Conservation (phyloP, 2,329 filamentous ascomycete species). For the Sarocladium kiliense region DNA sequence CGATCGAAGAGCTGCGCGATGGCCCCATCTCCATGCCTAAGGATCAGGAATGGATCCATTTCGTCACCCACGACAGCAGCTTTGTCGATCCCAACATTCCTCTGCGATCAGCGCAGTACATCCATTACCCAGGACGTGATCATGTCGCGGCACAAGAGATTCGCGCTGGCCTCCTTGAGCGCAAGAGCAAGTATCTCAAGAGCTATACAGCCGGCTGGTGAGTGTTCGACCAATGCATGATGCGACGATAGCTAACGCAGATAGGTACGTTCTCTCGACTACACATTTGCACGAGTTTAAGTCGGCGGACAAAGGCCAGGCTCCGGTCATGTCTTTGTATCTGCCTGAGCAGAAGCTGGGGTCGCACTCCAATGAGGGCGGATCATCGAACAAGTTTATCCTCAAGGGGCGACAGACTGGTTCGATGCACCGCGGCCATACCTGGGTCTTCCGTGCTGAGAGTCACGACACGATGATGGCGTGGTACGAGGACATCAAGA, state of each 20-base stretch:
- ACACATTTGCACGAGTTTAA: constrained; percentile 99
- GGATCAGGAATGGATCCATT: constrained; percentile 83
- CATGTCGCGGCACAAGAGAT: constrained; percentile 80
- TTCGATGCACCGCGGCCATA: constrained; percentile 77
- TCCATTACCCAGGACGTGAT: constrained; percentile 86
- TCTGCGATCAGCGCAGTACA: constrained; percentile 71
- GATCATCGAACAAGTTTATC: constrained; percentile 94
- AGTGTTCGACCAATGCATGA: constrained; percentile 24
- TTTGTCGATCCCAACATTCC: constrained; percentile 83
- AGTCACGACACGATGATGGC: constrained; percentile 92
- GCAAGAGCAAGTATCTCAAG: constrained; percentile 98
- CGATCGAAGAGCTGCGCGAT: constrained; percentile 74
- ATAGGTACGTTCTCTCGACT: constrained; percentile 88
- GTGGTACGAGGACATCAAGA: constrained; percentile 92
- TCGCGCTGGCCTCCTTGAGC: constrained; percentile 83
- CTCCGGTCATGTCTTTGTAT: constrained; percentile 93
- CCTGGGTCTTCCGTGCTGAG: constrained; percentile 67
- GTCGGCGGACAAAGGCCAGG: constrained; percentile 87
- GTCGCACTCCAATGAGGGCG: constrained; percentile 76
- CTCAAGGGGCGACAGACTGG: constrained; percentile 95
- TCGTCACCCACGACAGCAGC: constrained; percentile 75
- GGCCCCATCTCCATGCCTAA: constrained; percentile 92
- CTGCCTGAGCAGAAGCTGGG: constrained; percentile 93
- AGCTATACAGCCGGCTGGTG: constrained; percentile 95
- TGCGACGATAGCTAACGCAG: background rate